Percentiles rank a stretch among this genome's conserved stretches.
phyloP scores from a whole-genome alignment of 176 grass and related monocot species.

The Tuctoria greenei region DNA sequence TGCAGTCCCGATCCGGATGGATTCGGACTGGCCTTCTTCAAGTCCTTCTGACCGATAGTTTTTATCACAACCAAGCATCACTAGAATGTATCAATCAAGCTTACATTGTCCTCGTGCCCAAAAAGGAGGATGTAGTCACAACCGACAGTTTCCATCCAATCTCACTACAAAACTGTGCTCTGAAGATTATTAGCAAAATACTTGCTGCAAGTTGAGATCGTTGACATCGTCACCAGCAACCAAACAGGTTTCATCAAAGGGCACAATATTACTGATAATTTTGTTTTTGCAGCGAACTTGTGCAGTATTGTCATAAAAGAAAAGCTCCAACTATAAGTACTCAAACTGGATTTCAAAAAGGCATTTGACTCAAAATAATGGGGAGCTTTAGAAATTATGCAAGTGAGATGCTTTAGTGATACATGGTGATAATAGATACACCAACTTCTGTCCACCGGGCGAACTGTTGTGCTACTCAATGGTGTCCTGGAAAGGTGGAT shows the following conservation, averaged over 20 bases:
- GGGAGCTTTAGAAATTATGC: neutral
- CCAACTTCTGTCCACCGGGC: neutral
- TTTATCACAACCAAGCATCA: accelerated
- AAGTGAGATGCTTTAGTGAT: neutral
- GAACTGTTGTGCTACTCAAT: neutral
- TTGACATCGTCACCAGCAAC: neutral
- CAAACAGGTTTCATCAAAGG: neutral
- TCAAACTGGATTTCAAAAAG: neutral
- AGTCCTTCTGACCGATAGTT: neutral
- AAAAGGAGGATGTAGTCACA: too few species aligned
- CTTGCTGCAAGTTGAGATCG: neutral
- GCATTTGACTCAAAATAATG: neutral
- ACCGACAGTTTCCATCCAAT: too few species aligned
- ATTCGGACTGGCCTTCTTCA: neutral
- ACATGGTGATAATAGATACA: neutral
- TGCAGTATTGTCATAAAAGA: neutral
- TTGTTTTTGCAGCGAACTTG: neutral
- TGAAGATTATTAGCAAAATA: too few species aligned
- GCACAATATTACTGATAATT: neutral
- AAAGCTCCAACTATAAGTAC: too few species aligned
- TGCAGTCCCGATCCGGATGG: neutral
- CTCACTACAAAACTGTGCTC: neutral
- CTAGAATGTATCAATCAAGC: neutral
- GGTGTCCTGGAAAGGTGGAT: neutral
- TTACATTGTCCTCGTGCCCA: neutral